Evolutionary conservation across 495 filamentous ascomycete species (phyloP).

Genomic region (Aspergillus biplanus): DNA sequence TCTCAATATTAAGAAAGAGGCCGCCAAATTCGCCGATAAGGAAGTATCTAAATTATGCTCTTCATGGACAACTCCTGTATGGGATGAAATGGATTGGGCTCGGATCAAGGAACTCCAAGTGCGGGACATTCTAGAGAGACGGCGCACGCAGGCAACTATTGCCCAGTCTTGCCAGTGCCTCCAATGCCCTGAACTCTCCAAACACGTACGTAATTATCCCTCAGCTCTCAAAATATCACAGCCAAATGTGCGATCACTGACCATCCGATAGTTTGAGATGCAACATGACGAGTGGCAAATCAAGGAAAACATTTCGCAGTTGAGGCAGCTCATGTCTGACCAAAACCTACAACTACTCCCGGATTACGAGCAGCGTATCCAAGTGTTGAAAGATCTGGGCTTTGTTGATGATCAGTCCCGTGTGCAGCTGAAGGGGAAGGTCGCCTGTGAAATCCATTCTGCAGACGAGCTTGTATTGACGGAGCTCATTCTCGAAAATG

Average conservation of each 20-base stretch:
- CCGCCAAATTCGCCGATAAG: conserved; percentile 55
- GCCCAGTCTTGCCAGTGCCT: conserved; percentile 62
- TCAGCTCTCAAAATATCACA: background rate
- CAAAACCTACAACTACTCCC: conserved; percentile 97
- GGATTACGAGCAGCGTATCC: conserved; percentile 94
- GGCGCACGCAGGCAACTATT: conserved; percentile 61
- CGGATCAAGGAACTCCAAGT: conserved; percentile 77
- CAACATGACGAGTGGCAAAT: conserved; percentile 93
- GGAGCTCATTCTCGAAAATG: conserved; percentile 94
- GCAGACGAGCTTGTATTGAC: conserved; percentile 97
- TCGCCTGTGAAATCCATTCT: conserved; percentile 97
- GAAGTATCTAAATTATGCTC: conserved; percentile 63
- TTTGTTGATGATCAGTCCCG: conserved; percentile 85
- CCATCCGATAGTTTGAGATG: conserved; percentile 71
- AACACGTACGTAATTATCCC: conserved; percentile 70
- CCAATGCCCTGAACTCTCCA: conserved; percentile 74
- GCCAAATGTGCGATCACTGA: conserved; percentile 4
- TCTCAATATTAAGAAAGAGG: conserved; percentile 51
- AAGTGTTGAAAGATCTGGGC: conserved; percentile 83
- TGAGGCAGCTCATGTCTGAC: conserved; percentile 88
- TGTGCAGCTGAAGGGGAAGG: conserved; percentile 95
- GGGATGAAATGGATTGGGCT: conserved; percentile 85
- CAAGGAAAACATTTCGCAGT: conserved; percentile 82
- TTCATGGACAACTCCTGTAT: conserved; percentile 71
- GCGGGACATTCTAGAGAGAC: conserved; percentile 71